Base-by-base conservation (phyloP, 805 yeast genomes). In the Teunomyces barrocoloradensis region DNA sequence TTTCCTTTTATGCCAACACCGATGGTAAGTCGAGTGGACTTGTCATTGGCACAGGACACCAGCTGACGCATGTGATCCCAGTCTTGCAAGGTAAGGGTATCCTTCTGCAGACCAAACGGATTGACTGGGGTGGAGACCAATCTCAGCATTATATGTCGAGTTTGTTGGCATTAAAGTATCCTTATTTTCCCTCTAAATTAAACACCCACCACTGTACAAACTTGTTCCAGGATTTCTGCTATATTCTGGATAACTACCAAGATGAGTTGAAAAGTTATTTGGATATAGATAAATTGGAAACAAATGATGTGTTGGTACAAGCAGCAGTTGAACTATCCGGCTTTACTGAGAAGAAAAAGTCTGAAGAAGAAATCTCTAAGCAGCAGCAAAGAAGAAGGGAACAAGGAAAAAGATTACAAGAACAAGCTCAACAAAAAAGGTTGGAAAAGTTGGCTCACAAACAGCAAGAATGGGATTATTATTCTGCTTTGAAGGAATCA, bases 41-140 rank as follows among this genome's bases (percentile, higher is more conserved):
- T n/a, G 89, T 92, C 2, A 77, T 94, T 40, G 85, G 88, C 7
- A 73, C 89, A 5, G 97, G 96, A 3, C 78, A 89, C 64, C 94
- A 91, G 56, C 79, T 88, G 45, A 86, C 96, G 0, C 84, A 84
- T 59, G 66, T 94, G 0, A 81, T 92, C 13, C 99, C 99, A 0
- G 89, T 92, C 1, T 53, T 88, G 2, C 61, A 79, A n/a, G 89
- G 90, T 0, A 70, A 71, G 45, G 91, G 95, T 0, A 53, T 83
- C 2, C 63, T 89, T 46, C 69, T 78, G 23, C 85, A 84, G 48
- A 72, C 90, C 6, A 90, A 89, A 58, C 74, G 98, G 58, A 80
- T 94, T 33, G 89, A 89, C 60, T 89, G 94, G 89, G 98, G 98
- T 50, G 98, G 97, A 9, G 79, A 80, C 51, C 87, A 80, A 38